phyloP scores from a whole-genome alignment of 345 rosid species.

The Cardiospermum halicacabum region DNA sequence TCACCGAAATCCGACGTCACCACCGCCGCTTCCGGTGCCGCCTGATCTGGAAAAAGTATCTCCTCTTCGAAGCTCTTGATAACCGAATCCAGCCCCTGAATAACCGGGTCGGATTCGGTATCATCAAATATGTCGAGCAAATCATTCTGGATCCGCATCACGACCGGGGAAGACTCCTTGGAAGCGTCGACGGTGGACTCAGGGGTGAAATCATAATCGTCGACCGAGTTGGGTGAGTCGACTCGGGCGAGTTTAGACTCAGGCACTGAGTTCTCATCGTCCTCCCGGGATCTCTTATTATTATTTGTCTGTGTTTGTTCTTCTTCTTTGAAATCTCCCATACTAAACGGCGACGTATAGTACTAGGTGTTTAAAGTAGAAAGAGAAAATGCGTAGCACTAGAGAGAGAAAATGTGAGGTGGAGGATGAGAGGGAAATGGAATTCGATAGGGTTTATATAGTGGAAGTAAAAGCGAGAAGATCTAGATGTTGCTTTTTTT shows the following conservation, averaged over 20 bases:
- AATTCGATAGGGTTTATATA: slow-evolving; percentile 35
- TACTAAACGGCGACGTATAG: not conserved
- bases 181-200: slow-evolving; percentile 18
- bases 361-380: not conserved
- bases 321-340: slow-evolving; percentile 14
- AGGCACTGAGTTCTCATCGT: slow-evolving; percentile 5
- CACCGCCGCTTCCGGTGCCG: slow-evolving; percentile 17
- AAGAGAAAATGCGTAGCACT: not conserved
- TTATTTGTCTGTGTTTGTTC: too few relatives aligned
- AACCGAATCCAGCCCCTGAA: slow-evolving; percentile 62
- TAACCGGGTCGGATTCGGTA: slow-evolving; percentile 33
- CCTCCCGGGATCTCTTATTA: slow-evolving; percentile 29
- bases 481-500: slow-evolving; percentile 6
- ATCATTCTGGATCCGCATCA: slow-evolving; percentile 54
- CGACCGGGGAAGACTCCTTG: slow-evolving; percentile 35
- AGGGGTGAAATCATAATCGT: slow-evolving; percentile 13
- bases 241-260: slow-evolving; percentile 26
- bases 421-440: slow-evolving; percentile 18
- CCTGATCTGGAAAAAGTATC: slow-evolving; percentile 19
- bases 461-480: slow-evolving; percentile 9
- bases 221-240: slow-evolving; percentile 12
- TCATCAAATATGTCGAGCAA: slow-evolving; percentile 55
- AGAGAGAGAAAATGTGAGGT: slow-evolving; percentile 30
- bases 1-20: slow-evolving; percentile 20
- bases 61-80: slow-evolving; percentile 74